Evolutionary conservation across 495 filamentous ascomycete species (phyloP), one percentile per base, ranked within the genome.

Genomic region (Talaromyces trachyspermus): DNA sequence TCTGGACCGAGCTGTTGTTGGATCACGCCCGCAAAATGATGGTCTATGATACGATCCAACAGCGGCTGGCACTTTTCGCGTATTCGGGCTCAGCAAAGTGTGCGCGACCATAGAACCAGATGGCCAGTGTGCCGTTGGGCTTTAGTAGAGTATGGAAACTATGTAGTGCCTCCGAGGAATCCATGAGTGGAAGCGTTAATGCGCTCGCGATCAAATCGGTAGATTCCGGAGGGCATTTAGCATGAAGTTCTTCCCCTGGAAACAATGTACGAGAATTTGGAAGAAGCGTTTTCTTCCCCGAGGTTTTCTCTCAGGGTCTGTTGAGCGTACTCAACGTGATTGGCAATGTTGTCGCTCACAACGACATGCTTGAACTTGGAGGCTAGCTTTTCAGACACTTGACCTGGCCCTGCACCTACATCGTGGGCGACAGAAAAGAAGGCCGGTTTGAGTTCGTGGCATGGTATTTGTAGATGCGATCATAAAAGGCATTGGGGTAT

Each of bases 31-130:
- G 42, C 5, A 19, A 24, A 54, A 38, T 59, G 50, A 5, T 29
- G 27, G 12, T 38, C 38, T 49, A 59, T 58, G 46, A 61, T 59
- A 2, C 24, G 25, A 20, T 58, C 55, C 30, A 39, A 20, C 23
- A 43, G 17, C 3, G 27, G 49, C 30, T 42, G 56, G 35, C 22
- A 50, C 17, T 32, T 39, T 32, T 12, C 33, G 33, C 10, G 19
- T 37, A 11, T 2, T 37, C 27, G 2, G n/a, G 11, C 0, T 53
- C 55, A 2, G 53, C 41, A 41, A 65, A 65, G 17, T 51, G 50
- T 6, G 62, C 55, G 0, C 50, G 56, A 0, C 62, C 62, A 30
- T 63, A 63, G 30, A 63, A 61, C 60, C 60, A 61, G 18, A 61
- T 45, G 0, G 62, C 62, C 7, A 65, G 23, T 4, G 58, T 63